These are phyloP conservation scores for Botrytis tulipae DNA, from an alignment of 2,329 filamentous ascomycete species.

Conservation along the genomic window DNA sequence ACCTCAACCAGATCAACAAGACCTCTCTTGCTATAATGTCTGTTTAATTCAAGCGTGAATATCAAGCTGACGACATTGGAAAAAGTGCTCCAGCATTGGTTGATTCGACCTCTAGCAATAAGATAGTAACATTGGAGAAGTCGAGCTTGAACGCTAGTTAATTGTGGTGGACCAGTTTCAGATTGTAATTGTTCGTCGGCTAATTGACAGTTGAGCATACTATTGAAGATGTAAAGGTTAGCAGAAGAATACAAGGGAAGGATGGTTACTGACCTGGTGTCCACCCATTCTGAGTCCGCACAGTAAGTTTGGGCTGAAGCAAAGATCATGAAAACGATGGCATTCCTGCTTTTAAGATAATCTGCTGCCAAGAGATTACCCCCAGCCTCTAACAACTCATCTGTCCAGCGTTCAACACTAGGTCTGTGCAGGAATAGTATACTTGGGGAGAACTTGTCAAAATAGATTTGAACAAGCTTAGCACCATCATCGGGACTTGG, in stretches of 20 bases:
- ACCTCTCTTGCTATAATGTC: constrained; percentile 27
- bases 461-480: constrained; percentile 49
- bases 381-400: constrained; percentile 47
- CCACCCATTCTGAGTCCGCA: background rate
- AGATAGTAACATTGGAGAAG: constrained; percentile 41
- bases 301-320: constrained; percentile 47
- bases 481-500: constrained; percentile 23
- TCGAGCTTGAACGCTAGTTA: constrained; percentile 43
- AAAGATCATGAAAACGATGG: constrained; percentile 49
- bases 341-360: constrained; percentile 40
- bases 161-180: constrained; percentile 38
- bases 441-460: constrained; percentile 58
- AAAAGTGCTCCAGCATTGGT: constrained; percentile 40
- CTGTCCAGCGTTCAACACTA: constrained; percentile 50
- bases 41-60: constrained; percentile 37
- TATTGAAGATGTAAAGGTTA: constrained; percentile 22
- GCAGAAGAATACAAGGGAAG: background rate
- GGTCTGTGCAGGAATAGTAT: constrained; percentile 56
- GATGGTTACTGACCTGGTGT: background rate
- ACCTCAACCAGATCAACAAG: constrained; percentile 41
- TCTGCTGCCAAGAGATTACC: constrained; percentile 43
- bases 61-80: constrained; percentile 37
- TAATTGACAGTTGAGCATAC: constrained; percentile 29
- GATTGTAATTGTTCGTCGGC: constrained; percentile 37
- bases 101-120: constrained; percentile 38